These are phyloP conservation scores for Pholiota molesta DNA, from an alignment of 768 basidiomycete species.

Conservation along the genomic window DNA sequence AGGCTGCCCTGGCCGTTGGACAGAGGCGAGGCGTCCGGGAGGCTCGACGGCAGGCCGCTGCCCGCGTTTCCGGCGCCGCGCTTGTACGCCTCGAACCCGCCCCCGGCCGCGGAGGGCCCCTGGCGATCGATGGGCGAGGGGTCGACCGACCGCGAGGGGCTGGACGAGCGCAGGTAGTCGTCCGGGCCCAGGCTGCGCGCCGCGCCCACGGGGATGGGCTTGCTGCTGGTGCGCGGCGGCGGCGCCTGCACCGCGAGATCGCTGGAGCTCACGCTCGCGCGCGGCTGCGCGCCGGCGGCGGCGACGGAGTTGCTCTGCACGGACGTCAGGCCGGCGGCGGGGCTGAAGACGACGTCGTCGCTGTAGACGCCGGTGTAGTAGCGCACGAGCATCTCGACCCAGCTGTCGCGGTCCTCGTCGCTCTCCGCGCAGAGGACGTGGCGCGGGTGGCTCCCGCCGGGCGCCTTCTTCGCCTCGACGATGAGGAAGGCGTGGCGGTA, in stretches of 20 bases:
- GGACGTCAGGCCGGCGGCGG: slow-evolving; percentile 35
- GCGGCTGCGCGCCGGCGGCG: slow-evolving; percentile 34
- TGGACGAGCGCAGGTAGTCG: slow-evolving; percentile 45
- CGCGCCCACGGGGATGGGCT: slow-evolving; percentile 24
- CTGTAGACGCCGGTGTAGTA: slow-evolving; percentile 84
- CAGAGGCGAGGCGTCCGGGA: slow-evolving; percentile 60
- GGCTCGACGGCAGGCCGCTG: slow-evolving; percentile 43
- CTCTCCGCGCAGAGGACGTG: slow-evolving; percentile 98
- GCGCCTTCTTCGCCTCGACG: slow-evolving; percentile 82
- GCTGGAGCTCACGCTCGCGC: slow-evolving; percentile 55
- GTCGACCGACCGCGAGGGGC: slow-evolving; percentile 58
- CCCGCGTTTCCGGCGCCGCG: slow-evolving; percentile 31
- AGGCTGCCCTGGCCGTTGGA: slow-evolving; percentile 60
- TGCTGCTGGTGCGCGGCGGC: slow-evolving; percentile 35
- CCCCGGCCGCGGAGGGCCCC: slow-evolving; percentile 24
- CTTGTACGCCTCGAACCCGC: slow-evolving; percentile 38
- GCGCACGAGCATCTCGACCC: slow-evolving; percentile 93
- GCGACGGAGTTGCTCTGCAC: slow-evolving; percentile 29
- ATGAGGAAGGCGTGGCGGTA: slow-evolving; percentile 98
- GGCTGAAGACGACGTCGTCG: slow-evolving; percentile 58
- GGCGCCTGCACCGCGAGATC: slow-evolving; percentile 35
- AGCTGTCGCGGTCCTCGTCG: slow-evolving; percentile 88
- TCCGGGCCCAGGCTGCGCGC: slow-evolving; percentile 52
- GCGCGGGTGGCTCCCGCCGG: slow-evolving; percentile 69
- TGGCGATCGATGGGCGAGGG: slow-evolving; percentile 49